Conservation (phyloP, 768 basidiomycete species). For the Boletellus sp. region DNA sequence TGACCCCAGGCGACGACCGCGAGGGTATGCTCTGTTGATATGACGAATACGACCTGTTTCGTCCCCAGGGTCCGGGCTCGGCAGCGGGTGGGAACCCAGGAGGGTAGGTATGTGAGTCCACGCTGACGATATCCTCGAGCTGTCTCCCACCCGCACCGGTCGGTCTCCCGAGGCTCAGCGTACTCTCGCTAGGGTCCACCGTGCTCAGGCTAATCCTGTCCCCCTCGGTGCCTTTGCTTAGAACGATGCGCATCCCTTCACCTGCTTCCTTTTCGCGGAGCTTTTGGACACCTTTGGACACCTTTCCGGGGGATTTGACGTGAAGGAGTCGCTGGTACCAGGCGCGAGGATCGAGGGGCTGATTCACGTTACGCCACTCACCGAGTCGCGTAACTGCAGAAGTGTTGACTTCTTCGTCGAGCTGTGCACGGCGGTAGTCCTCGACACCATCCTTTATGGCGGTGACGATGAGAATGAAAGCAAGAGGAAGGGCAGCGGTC, state of each 20-base stretch:
- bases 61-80: slow-evolving; percentile 36
- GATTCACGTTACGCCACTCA: slow-evolving; percentile 89
- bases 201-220: slow-evolving; percentile 42
- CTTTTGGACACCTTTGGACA: slow-evolving; percentile 82
- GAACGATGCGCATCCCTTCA: slow-evolving; percentile 60
- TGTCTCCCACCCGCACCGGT: slow-evolving; percentile 46
- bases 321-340: slow-evolving; percentile 75
- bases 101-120: slow-evolving; percentile 65
- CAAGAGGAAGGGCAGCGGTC: slow-evolving; percentile 78
- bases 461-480: slow-evolving; percentile 84
- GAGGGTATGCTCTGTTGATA: slow-evolving; percentile 60
- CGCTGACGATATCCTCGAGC: slow-evolving; percentile 66
- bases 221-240: slow-evolving; percentile 42
- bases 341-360: slow-evolving; percentile 68
- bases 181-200: slow-evolving; percentile 42
- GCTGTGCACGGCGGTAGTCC: slow-evolving; percentile 83
- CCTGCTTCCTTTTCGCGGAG: slow-evolving; percentile 78
- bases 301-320: slow-evolving; percentile 64
- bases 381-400: slow-evolving; percentile 88
- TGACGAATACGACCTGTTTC: slow-evolving; percentile 37
- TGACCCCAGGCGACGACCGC: slow-evolving; percentile 60
- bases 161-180: slow-evolving; percentile 35
- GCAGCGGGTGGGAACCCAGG: slow-evolving; percentile 36
- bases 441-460: slow-evolving; percentile 95
- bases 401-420: slow-evolving; percentile 95